Evolutionary conservation across 1,284 basidiomycete species (phyloP).

Genomic region (Farysia itapuensis): DNA sequence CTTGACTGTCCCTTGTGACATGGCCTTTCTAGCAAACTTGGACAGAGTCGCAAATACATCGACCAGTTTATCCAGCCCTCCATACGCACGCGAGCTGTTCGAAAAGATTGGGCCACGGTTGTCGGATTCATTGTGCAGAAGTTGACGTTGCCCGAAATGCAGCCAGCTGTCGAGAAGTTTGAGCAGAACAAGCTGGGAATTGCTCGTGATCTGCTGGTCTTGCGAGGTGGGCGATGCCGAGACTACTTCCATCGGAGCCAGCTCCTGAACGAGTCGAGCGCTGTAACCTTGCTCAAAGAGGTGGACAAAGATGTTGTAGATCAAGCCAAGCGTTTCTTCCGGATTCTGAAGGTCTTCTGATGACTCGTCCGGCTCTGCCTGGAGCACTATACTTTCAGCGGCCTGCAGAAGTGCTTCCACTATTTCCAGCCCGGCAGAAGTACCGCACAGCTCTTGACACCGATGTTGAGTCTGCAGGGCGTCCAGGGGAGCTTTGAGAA

Average conservation of each 20-base stretch:
- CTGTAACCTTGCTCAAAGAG: slow-evolving; percentile 22
- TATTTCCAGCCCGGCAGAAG: slow-evolving; percentile 5
- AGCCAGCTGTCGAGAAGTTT: slow-evolving; percentile 41
- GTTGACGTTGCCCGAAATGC: slow-evolving; percentile 12
- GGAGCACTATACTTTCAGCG: slow-evolving; percentile 30
- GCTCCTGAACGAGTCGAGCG: slow-evolving; percentile 7
- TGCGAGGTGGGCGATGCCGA: neutral
- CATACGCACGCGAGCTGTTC: no score
- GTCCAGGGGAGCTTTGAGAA: slow-evolving; percentile 1
- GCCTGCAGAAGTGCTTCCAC: slow-evolving; percentile 13
- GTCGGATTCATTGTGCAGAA: no score
- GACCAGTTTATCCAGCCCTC: slow-evolving; percentile 10
- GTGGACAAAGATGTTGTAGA: slow-evolving; percentile 32
- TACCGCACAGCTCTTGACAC: slow-evolving; percentile 12
- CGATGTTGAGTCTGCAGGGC: neutral
- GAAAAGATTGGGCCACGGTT: no score
- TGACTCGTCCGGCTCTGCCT: slow-evolving; percentile 10
- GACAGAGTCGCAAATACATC: slow-evolving; percentile 17
- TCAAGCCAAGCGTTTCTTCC: slow-evolving; percentile 31
- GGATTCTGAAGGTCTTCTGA: slow-evolving; percentile 1
- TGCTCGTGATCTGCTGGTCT: slow-evolving; percentile 18
- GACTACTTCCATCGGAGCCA: slow-evolving; percentile 16
- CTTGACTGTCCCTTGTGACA: slow-evolving; percentile 18
- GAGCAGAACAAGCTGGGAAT: slow-evolving; percentile 34
- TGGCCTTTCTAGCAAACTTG: slow-evolving; percentile 20